Evolutionary conservation across 1,139 yeast genomes (phyloP), one percentile per base, ranked within the genome.

Genomic region (Zygoascus meyerae): DNA sequence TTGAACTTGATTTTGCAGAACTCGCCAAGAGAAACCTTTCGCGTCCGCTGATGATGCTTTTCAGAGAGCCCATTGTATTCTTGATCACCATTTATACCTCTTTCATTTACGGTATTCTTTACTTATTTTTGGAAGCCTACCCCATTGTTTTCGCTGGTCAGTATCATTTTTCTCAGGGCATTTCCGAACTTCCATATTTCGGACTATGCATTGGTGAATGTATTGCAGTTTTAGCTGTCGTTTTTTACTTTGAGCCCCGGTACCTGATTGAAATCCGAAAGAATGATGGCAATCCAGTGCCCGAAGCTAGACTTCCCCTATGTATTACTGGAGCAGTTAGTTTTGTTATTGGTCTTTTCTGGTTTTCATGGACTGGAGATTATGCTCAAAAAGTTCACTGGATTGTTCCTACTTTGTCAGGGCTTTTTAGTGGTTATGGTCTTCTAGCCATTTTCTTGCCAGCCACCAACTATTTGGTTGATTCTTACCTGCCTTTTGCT

Each of bases 281-380:
- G 3, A 77, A 78, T 56, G 76, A 74, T 37, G 83, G 81, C 43
- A 74, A 73, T 53, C 81, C 83, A 14, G 73, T 81, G 9, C 95
- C 96, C 1, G 96, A 87, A 64, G 83, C 79, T 36, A 79, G 95
- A 67, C 69, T 89, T 52, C 79, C 81, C 8, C 81, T 90, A 16
- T 79, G 84, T 83, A 75, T 85, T 68, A 62, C 74, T 43, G 90
- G 95, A 29, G 79, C 81, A 29, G 54, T 84, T 49, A 63, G 75
- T 11, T 86, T 86, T 70, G 82, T 94, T 32, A 71, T 78, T 53
- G 95, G 95, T 45, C 71, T 87, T 51, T 73, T 87, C 58, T 86
- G 95, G 95, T 73, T 86, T 60, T 79, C 86, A 45, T 86, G 95
- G 95, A 71, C 87, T 2, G 95, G 95, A 59, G 74, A 78, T 57